Percentiles rank a stretch among this genome's conserved stretches.
Evolutionary conservation across 371 early-diverging fungal species (phyloP).

Genomic region (Entomophthora muscae): DNA sequence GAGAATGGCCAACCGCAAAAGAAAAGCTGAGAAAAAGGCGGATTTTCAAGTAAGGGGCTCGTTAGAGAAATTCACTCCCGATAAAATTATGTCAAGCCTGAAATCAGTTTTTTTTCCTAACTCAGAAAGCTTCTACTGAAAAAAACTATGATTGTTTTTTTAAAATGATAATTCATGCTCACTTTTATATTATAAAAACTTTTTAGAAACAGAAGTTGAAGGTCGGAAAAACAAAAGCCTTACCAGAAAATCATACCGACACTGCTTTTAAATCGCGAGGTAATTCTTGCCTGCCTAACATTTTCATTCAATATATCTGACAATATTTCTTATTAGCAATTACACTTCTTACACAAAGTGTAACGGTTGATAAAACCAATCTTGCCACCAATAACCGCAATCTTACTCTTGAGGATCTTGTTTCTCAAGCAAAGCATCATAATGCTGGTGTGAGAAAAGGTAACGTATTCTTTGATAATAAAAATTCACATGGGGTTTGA

Average conservation of each 20-base stretch:
- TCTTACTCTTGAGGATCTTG: not conserved
- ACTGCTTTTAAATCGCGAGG: not conserved
- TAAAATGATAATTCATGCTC: not conserved
- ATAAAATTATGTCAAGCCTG: not conserved
- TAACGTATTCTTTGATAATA: not conserved
- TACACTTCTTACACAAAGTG: not conserved
- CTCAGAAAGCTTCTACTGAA: not conserved
- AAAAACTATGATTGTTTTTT: not conserved
- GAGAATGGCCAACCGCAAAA: not conserved
- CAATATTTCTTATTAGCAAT: not conserved
- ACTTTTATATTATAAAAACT: not conserved
- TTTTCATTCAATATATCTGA: not conserved
- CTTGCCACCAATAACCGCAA: not conserved
- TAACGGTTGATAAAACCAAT: not conserved
- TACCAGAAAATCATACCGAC: constrained; percentile 1
- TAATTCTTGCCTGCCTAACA: not conserved
- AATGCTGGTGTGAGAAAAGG: constrained; percentile 3
- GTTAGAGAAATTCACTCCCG: too few species aligned
- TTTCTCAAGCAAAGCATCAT: not conserved
- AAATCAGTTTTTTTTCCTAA: not conserved
- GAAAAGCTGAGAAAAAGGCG: not conserved
- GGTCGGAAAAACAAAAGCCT: not conserved
- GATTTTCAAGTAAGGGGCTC: not conserved
- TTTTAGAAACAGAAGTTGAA: constrained; percentile 1
- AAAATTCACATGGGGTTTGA: not conserved